phyloP scores from a whole-genome alignment of 768 basidiomycete genomes.

The Porpolomopsis calyptriformis region DNA sequence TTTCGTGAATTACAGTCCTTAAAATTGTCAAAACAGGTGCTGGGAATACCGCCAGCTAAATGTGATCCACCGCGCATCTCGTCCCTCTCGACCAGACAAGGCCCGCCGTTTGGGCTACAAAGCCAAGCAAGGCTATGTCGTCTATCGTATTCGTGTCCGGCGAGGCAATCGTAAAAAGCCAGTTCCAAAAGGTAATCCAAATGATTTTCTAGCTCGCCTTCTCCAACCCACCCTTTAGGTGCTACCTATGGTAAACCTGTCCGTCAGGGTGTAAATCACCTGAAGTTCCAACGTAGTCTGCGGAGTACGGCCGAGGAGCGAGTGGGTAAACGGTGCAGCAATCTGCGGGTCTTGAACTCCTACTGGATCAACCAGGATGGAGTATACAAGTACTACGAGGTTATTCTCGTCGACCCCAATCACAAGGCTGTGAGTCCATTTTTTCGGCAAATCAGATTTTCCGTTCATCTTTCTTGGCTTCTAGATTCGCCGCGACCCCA shows the following conservation, averaged over 20 bases:
- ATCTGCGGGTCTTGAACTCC: conserved; percentile 92
- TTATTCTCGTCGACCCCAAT: conserved; percentile 92
- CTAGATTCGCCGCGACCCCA: conserved; percentile 86
- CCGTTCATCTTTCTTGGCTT: conserved; percentile 9
- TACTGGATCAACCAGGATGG: conserved; percentile 99
- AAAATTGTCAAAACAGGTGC: conserved; percentile 42
- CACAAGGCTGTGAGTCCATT: conserved; percentile 74
- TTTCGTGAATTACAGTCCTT: neutral
- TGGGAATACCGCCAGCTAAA: conserved; percentile 99
- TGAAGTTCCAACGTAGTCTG: conserved; percentile 93
- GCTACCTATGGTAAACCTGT: conserved; percentile 99
- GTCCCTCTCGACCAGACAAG: conserved; percentile 98
- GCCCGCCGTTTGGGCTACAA: conserved; percentile 98
- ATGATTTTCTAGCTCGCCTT: neutral
- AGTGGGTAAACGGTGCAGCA: conserved; percentile 92
- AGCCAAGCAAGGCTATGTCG: conserved; percentile 98
- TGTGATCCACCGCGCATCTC: conserved; percentile 95
- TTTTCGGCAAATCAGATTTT: neutral
- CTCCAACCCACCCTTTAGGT: conserved; percentile 35
- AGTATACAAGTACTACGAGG: conserved; percentile 98
- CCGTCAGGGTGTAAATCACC: conserved; percentile 97
- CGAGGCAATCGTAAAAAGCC: conserved; percentile 99
- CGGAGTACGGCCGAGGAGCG: conserved; percentile 95
- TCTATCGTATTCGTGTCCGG: conserved; percentile 96
- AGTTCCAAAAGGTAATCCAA: conserved; percentile 77